Evolutionary conservation across 1,284 basidiomycete genomes (phyloP), one percentile per base, ranked within the genome.

Genomic region (Blastosporella zonata): DNA sequence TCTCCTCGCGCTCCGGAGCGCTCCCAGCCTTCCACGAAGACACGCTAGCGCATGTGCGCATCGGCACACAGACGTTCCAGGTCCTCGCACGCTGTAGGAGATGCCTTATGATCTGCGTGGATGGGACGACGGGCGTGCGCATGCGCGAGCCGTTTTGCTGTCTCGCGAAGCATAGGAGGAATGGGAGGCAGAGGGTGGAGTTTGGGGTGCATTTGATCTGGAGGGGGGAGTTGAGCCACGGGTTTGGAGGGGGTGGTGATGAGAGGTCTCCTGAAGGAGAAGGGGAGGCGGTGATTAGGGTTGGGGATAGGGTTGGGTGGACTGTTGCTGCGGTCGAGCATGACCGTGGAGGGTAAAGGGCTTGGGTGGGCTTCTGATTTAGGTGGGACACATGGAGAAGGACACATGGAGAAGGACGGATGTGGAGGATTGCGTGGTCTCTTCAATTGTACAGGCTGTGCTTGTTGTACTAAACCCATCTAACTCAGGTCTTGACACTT

Each of bases 181-280:
- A 47, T 40, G 49, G 49, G 12, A 46, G 41, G 21, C 53, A 28
- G 12, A 49, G 43, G 36, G 47, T 55, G 9, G 53, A 55, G 43
- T 55, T 55, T 49, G 53, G 53, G 3, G 22, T 55, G 7, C 53
- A 55, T 47, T 18, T 55, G 43, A 49, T 36, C 31, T 55, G 53
- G 53, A 43, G 47, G n/a, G 17, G 28, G 5, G 53, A 52, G 17
- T 37, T 52, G 50, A 46, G 40, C 13, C 6, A 15, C n/a, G 31
- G 18, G 10, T 12, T 9, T 31, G 35, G 18, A 6, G 15, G 6
- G 3, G 21, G 20, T 21, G 17, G 31, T 18, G 42, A 18, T n/a
- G 25, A 27, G 10, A 27, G 10, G 25, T 10, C 10, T 27, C 25
- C 10, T 5, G 25, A 27, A 6, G 7, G 3, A 9, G 12, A n/a